A percentile compares a stretch with the other conserved stretches of the same genome.
Conservation (phyloP, 495 filamentous ascomycete species). For the Podospora pseudocomata region DNA sequence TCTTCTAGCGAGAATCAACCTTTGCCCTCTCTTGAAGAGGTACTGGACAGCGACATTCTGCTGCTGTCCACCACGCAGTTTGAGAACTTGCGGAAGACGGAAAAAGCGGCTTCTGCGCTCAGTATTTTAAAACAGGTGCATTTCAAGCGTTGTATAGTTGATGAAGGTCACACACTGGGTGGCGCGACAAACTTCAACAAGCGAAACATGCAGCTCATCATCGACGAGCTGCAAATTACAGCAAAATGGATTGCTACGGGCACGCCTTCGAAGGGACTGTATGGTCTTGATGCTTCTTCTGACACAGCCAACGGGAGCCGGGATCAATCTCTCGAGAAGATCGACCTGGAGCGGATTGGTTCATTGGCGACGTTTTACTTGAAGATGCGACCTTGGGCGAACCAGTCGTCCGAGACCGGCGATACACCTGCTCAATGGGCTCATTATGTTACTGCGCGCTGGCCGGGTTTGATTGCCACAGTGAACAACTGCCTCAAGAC, state of each 20-base stretch:
- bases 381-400: slow-evolving; percentile 71
- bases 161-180: slow-evolving; percentile 85
- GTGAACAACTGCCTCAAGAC: slow-evolving; percentile 62
- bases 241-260: slow-evolving; percentile 88
- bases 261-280: slow-evolving; percentile 78
- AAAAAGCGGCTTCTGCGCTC: slow-evolving; percentile 10
- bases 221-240: slow-evolving; percentile 65
- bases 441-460: slow-evolving; percentile 64
- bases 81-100: slow-evolving; percentile 59
- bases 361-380: slow-evolving; percentile 68
- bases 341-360: slow-evolving; percentile 73
- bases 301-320: not conserved
- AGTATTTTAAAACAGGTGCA: slow-evolving; percentile 63
- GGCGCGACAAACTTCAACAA: slow-evolving; percentile 51
- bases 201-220: slow-evolving; percentile 62
- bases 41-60: slow-evolving; percentile 72
- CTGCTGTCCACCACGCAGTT: slow-evolving; percentile 74
- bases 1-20: slow-evolving; percentile 46
- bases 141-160: slow-evolving; percentile 83
- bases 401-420: slow-evolving; percentile 31
- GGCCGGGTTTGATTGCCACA: slow-evolving; percentile 42
- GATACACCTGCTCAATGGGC: slow-evolving; percentile 59
- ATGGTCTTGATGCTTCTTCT: slow-evolving; percentile 52
- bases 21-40: slow-evolving; percentile 55
- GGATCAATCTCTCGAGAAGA: slow-evolving; percentile 50